phyloP scores from a whole-genome alignment of 805 yeast genomes.

The Millerago galiae region DNA sequence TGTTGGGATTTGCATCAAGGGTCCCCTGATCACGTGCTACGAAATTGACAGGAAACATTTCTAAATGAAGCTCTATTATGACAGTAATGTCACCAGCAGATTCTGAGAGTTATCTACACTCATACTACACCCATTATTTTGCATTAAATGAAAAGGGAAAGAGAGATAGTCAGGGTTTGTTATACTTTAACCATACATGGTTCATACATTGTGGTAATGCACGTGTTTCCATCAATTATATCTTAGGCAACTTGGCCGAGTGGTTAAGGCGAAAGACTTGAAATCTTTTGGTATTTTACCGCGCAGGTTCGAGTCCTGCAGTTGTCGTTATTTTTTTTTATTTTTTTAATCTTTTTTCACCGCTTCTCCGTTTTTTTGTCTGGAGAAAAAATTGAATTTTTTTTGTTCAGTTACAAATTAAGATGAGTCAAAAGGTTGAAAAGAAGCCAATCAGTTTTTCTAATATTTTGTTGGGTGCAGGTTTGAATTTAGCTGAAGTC shows the following conservation, averaged over 20 bases:
- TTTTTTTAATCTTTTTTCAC: not conserved
- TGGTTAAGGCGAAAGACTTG: slow-evolving; percentile 27
- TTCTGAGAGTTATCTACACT: no score
- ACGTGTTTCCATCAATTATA: not conserved
- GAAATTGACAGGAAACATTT: no score
- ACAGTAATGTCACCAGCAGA: no score
- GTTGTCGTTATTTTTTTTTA: slow-evolving; percentile 17
- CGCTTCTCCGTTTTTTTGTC: not conserved
- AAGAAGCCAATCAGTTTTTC: slow-evolving; percentile 86
- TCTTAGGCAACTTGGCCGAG: slow-evolving; percentile 24
- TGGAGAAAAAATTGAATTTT: not conserved
- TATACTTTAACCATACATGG: no score
- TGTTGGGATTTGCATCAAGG: not conserved
- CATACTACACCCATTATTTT: not conserved
- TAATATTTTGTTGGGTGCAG: slow-evolving; percentile 90
- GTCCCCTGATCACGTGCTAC: not conserved
- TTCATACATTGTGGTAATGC: not conserved
- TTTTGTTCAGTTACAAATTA: not conserved
- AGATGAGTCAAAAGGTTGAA: slow-evolving; percentile 32
- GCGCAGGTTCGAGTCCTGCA: slow-evolving; percentile 28
- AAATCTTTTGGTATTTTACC: slow-evolving; percentile 26
- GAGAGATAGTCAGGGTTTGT: no score
- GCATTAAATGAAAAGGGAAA: no score
- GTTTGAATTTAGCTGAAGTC: slow-evolving; percentile 85
- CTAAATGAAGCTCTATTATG: no score